These are phyloP conservation scores for Urostyla sp. DNA, from an alignment of 73 alveolate genomes.

Conservation along the genomic window DNA sequence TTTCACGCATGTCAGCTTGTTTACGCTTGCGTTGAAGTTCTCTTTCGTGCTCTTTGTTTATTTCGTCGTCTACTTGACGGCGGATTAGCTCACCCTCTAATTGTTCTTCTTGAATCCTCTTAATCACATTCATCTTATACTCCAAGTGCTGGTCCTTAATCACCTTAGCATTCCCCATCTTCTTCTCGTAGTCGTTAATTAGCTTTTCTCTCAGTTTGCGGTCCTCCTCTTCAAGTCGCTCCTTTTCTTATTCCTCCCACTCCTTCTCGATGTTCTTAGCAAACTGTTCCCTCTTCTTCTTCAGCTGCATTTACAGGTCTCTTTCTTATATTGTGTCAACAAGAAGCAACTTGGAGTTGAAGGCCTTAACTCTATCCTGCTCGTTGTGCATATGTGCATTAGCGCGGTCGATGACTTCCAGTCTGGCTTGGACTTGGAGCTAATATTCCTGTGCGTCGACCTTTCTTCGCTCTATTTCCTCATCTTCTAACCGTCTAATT, in stretches of 20 bases:
- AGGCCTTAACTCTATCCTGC: constrained; percentile 91
- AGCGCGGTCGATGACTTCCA: constrained; percentile 85
- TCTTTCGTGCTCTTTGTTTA: constrained; percentile 76
- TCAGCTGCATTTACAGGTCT: constrained; percentile 79
- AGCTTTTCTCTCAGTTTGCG: constrained; percentile 78
- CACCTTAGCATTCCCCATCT: constrained; percentile 74
- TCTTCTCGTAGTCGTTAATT: constrained; percentile 77
- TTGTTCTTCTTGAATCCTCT: constrained; percentile 80
- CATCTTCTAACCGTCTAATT: constrained; percentile 83
- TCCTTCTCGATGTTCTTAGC: constrained; percentile 80
- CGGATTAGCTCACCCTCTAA: constrained; percentile 87
- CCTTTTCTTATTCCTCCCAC: constrained; percentile 80
- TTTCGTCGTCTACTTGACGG: constrained; percentile 77
- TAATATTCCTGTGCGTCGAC: constrained; percentile 91
- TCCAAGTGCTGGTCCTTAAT: constrained; percentile 79
- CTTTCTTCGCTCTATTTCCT: constrained; percentile 85
- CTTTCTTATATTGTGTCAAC: constrained; percentile 90
- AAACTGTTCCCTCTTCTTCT: constrained; percentile 74
- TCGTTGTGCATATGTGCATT: constrained; percentile 83
- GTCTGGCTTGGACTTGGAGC: constrained; percentile 79
- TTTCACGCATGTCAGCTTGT: constrained; percentile 57
- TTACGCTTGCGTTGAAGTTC: constrained; percentile 77
- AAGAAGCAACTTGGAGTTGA: constrained; percentile 86
- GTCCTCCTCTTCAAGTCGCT: constrained; percentile 82
- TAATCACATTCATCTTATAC: constrained; percentile 75